A percentile compares a stretch with the other conserved stretches of the same genome.
Conservation (phyloP, 169 alveolate species). For the Perkinsus marinus region DNA sequence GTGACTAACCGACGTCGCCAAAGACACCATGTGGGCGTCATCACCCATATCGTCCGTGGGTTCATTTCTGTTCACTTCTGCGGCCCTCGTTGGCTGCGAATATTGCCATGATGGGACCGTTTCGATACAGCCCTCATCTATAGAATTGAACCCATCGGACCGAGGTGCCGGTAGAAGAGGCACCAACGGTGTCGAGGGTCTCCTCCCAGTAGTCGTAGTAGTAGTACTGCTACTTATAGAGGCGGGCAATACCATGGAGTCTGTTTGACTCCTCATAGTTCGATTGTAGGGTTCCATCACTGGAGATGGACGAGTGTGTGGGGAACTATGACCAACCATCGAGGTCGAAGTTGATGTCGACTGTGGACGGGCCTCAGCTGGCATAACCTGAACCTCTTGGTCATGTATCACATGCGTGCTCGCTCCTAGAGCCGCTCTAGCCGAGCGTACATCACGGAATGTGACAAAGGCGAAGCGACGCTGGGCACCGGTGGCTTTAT, state of each 20-base stretch:
- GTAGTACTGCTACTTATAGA: neutral
- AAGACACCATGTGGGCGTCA: neutral
- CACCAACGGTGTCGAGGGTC: neutral
- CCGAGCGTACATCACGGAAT: neutral
- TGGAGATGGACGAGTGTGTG: neutral
- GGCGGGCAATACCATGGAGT: neutral
- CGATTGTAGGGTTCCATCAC: neutral
- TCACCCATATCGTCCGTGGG: neutral
- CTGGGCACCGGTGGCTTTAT: neutral
- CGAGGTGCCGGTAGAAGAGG: neutral
- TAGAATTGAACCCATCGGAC: neutral
- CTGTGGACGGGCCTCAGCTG: neutral
- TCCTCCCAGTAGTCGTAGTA: too few relatives aligned
- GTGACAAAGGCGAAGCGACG: neutral
- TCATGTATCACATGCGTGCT: neutral
- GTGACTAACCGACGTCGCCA: neutral
- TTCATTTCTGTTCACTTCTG: neutral
- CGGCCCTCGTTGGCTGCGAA: neutral
- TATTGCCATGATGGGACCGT: too few relatives aligned
- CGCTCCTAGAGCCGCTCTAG: neutral
- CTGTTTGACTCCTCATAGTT: neutral
- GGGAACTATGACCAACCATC: neutral
- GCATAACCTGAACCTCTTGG: neutral
- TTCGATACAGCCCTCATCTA: neutral
- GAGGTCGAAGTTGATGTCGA: neutral